phyloP scores from a whole-genome alignment of 2,329 filamentous ascomycete species.

The Polychaeton citri region DNA sequence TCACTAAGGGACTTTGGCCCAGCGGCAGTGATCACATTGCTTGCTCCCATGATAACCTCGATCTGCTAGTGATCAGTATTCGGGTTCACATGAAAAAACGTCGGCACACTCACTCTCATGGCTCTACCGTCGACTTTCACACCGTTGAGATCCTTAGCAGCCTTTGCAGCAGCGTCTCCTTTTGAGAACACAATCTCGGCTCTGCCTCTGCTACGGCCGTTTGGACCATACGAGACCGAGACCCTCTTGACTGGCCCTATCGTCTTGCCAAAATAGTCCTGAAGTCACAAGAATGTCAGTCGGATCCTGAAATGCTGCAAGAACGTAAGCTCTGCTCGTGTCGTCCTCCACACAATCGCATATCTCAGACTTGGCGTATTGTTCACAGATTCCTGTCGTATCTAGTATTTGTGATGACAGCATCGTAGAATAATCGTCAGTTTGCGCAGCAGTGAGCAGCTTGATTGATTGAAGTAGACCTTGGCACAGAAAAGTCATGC shows the following conservation, averaged over 20 bases:
- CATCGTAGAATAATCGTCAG: too few relatives aligned
- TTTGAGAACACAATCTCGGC: conserved; percentile 80
- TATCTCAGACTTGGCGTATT: conserved; percentile 13
- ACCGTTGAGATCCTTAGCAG: conserved; percentile 72
- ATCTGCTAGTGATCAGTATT: conserved; percentile 43
- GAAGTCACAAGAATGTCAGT: conserved; percentile 53
- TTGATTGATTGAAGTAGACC: too few relatives aligned
- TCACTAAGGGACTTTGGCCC: conserved; percentile 67
- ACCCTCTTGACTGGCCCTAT: conserved; percentile 85
- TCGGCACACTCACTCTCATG: conserved; percentile 58
- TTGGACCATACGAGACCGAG: conserved; percentile 83
- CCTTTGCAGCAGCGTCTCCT: conserved; percentile 69
- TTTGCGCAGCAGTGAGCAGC: too few relatives aligned
- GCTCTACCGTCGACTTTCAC: conserved; percentile 79
- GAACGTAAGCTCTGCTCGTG: background rate
- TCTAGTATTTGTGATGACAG: too few relatives aligned
- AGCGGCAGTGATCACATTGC: conserved; percentile 52
- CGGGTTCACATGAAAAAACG: background rate
- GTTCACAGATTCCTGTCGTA: too few relatives aligned
- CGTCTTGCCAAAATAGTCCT: conserved; percentile 91
- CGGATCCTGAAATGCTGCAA: conserved; percentile 12
- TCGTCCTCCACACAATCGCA: conserved; percentile 13
- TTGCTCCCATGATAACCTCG: conserved; percentile 76
- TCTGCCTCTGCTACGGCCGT: conserved; percentile 80
- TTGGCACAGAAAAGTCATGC: too few relatives aligned